These are phyloP conservation scores for Apiospora aurea DNA, from an alignment of 2,329 filamentous ascomycete genomes.

Conservation along the genomic window DNA sequence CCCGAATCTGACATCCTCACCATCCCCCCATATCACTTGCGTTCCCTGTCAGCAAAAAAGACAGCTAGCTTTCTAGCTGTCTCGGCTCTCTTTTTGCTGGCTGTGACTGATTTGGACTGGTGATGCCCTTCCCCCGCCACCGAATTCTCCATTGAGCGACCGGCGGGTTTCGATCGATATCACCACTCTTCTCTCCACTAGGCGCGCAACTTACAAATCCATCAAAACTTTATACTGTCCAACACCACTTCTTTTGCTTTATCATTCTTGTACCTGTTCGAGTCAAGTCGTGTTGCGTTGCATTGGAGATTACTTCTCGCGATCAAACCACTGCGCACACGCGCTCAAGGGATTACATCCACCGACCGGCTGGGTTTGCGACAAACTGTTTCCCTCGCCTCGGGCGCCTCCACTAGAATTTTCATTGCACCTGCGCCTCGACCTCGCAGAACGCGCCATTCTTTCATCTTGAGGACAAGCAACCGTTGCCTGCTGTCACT, in stretches of 20 bases:
- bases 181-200: slow-evolving; percentile 15
- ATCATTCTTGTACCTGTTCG: background rate
- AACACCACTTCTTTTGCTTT: background rate
- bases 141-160: slow-evolving; percentile 21
- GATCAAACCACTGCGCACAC: slow-evolving; percentile 10
- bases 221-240: background rate
- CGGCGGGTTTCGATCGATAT: slow-evolving; percentile 22
- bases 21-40: slow-evolving; percentile 2
- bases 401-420: slow-evolving; percentile 5
- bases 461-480: no score
- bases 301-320: background rate
- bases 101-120: slow-evolving; percentile 7
- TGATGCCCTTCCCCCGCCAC: slow-evolving; percentile 26
- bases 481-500: background rate
- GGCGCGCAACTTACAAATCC: slow-evolving; percentile 5
- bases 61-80: slow-evolving; percentile 15
- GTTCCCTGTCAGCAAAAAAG: slow-evolving; percentile 9
- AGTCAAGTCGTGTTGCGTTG: background rate
- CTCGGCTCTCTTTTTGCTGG: background rate
- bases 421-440: slow-evolving; percentile 2
- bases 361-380: slow-evolving; percentile 7
- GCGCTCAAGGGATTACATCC: slow-evolving; percentile 2
- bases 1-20: background rate
- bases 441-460: background rate
- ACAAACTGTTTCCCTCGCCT: slow-evolving; percentile 14